Evolutionary conservation across 2,329 filamentous ascomycete species (phyloP), one percentile per base, ranked within the genome.

Genomic region (Cercospora brassicicola): DNA sequence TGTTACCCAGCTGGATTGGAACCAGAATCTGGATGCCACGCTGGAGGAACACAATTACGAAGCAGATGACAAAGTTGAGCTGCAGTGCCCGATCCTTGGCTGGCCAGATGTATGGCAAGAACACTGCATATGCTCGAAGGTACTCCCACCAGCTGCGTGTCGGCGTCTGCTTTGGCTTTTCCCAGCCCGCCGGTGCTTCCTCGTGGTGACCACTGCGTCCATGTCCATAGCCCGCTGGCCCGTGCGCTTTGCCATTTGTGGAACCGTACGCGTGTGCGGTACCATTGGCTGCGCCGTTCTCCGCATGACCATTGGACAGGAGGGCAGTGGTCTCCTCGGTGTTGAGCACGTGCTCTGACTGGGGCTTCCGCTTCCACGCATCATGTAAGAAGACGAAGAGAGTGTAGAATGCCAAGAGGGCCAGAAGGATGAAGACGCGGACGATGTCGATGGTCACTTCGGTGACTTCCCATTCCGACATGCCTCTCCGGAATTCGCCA

Each of bases 71-170:
- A 20, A 97, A 93, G 64, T 94, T 86, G 26, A 93, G 72, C 81
- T 97, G 90, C 65, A 99, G 84, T 71, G 84, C 86, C 42, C 85
- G 82, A 61, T 92, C 89, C 76, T 94, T 94, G 75, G 89, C 91
- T 0, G 95, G 95, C 95, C 95, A 99, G 67, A 98, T 87, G 77
- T 98, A 99, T 0, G 94, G 94, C 78, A 98, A 96, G 81, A 99
- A 97, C 62, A 97, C 84, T 11, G 90, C 91, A 79, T 98, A 99
- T 56, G 94, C 93, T 71, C 90, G 89, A 69, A 97, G 83, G 79
- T 99, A 99, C 77, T 98, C 94, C 89, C 91, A 96, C 95, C 95
- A 99, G 62, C 90, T 95, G 73, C 91, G 93, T 73, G 91, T 91
- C 2, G 93, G 94, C 8, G 93, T 87, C 71, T 92, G 94, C 42